phyloP scores from a whole-genome alignment of 192 early-diverging fungal genomes.

The Helicostylum pulchrum region DNA sequence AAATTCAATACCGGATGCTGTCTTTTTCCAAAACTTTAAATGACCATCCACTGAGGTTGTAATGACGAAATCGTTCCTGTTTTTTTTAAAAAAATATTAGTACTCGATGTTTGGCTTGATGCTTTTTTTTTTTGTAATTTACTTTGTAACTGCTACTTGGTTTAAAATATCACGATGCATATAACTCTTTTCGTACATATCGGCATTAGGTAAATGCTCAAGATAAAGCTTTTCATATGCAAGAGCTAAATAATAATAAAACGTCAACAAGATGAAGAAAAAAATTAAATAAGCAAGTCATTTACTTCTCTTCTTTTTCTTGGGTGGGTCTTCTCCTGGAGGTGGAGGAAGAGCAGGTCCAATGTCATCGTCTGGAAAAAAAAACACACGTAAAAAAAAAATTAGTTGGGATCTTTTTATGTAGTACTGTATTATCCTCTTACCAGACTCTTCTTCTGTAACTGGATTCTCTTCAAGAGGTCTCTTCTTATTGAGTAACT shows the following conservation, averaged over 20 bases:
- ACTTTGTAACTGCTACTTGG: constrained; percentile 70
- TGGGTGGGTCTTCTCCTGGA: constrained; percentile 17
- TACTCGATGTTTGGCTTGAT: not conserved
- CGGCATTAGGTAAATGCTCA: constrained; percentile 75
- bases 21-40: constrained; percentile 99
- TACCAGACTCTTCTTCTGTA: constrained; percentile 14
- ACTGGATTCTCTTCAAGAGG: not conserved
- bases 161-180: constrained; percentile 95
- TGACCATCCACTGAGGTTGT: constrained; percentile 95
- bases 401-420: no score
- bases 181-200: constrained; percentile 91
- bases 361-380: constrained; percentile 31
- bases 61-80: constrained; percentile 86
- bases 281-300: not conserved
- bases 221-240: constrained; percentile 76
- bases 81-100: not conserved
- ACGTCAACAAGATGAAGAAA: not conserved
- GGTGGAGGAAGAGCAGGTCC: constrained; percentile 35
- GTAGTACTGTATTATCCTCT: no score
- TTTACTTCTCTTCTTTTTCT: constrained; percentile 39
- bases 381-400: no score
- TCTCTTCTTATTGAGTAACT: not conserved
- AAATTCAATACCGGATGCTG: constrained; percentile 90
- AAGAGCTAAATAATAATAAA: constrained; percentile 35
- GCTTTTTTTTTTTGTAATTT: constrained; percentile 7